These are phyloP conservation scores for Globisporangium alternatum DNA, from an alignment of 352 stramenopile species.

Conservation along the genomic window DNA sequence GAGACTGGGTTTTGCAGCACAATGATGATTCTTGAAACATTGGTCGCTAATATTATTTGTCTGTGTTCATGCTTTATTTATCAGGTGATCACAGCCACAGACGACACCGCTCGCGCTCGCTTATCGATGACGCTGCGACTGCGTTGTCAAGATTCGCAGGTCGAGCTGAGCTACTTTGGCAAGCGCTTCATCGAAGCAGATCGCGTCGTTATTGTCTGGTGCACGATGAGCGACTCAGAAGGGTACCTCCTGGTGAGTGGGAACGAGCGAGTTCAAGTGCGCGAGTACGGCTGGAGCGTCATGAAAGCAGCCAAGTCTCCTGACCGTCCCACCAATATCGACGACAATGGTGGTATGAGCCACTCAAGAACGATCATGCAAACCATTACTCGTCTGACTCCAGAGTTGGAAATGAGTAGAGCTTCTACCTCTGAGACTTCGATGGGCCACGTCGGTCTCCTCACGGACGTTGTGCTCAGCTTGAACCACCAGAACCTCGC, in stretches of 20 bases:
- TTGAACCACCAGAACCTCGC: conserved; percentile 10
- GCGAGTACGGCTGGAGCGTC: conserved; percentile 10
- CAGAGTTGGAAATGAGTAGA: background rate
- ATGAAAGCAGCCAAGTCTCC: background rate
- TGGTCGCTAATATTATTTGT: too few species aligned
- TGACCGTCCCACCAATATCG: background rate
- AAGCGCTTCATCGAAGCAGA: conserved; percentile 12
- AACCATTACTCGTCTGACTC: conserved; percentile 8
- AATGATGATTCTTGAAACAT: too few species aligned
- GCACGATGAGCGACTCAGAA: background rate
- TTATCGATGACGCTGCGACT: conserved; percentile 1
- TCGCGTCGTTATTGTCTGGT: conserved; percentile 9
- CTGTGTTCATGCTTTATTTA: too few species aligned
- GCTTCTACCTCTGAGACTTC: too few species aligned
- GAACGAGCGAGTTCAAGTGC: background rate
- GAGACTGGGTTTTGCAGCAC: too few species aligned
- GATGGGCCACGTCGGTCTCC: background rate
- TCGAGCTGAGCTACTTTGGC: background rate
- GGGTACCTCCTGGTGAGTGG: background rate
- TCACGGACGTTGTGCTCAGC: conserved; percentile 9
- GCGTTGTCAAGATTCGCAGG: background rate
- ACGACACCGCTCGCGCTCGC: background rate
- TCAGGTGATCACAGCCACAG: conserved; percentile 3
- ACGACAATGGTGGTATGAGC: background rate
- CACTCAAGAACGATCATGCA: background rate